Conservation (phyloP, 805 yeast genomes). For the Candida tammaniensis region DNA sequence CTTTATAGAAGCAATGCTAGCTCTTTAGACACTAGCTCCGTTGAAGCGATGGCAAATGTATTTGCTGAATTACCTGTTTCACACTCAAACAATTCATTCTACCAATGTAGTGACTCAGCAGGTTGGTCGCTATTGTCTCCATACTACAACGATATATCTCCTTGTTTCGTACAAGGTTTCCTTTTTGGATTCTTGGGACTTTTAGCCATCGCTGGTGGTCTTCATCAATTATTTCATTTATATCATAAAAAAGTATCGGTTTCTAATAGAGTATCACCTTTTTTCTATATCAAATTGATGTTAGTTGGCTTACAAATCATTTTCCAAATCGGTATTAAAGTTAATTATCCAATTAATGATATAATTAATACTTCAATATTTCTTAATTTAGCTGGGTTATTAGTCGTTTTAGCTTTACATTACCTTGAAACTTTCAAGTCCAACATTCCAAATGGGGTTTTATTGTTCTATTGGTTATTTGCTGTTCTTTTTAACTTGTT, state of each 20-base stretch:
- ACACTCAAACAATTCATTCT: constrained; percentile 1
- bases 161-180: constrained; percentile 57
- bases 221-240: constrained; percentile 30
- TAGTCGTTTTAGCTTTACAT: constrained; percentile 56
- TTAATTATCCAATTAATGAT: constrained; percentile 15
- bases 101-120: constrained; percentile 24
- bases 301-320: constrained; percentile 38
- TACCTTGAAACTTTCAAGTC: constrained; percentile 71
- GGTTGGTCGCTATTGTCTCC: constrained; percentile 45
- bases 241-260: constrained; percentile 22
- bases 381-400: constrained; percentile 38
- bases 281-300: constrained; percentile 41
- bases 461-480: constrained; percentile 76
- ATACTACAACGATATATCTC: constrained; percentile 51
- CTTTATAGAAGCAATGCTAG: constrained; percentile 7
- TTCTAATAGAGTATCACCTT: constrained; percentile 32
- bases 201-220: constrained; percentile 43
- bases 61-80: too few relatives aligned
- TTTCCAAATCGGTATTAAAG: constrained; percentile 26
- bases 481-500: constrained; percentile 46
- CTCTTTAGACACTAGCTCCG: too few relatives aligned
- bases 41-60: too few relatives aligned
- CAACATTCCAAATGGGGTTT: constrained; percentile 60
- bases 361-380: constrained; percentile 24
- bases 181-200: constrained; percentile 41